A percentile compares a stretch with the other conserved stretches of the same genome.
Evolutionary conservation across 805 yeast genomes (phyloP).

Genomic region (Suhomyces sp.): DNA sequence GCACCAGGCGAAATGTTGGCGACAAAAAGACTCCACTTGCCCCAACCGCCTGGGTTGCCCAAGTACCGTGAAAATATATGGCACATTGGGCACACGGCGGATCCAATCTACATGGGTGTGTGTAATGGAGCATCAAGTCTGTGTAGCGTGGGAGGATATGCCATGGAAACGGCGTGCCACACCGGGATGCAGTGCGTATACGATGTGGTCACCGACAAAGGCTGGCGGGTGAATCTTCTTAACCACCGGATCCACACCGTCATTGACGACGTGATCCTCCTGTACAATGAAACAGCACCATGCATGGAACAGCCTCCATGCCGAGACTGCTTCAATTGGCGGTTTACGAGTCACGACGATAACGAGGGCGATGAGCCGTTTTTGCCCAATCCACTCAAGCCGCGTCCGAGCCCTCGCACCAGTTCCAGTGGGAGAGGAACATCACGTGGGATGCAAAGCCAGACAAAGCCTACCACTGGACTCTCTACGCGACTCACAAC

Average conservation of each 20-base stretch:
- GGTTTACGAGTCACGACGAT: constrained; percentile 55
- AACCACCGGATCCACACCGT: constrained; percentile 91
- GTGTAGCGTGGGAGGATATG: constrained; percentile 91
- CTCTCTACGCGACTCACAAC: neutral
- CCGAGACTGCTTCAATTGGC: constrained; percentile 88
- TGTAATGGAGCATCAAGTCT: constrained; percentile 91
- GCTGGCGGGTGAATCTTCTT: constrained; percentile 85
- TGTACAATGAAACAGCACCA: constrained; percentile 71
- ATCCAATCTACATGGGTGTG: constrained; percentile 94
- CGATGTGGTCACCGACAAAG: constrained; percentile 83
- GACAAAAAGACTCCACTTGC: constrained; percentile 78
- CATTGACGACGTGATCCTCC: constrained; percentile 71
- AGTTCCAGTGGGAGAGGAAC: neutral
- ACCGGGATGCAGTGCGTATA: constrained; percentile 84
- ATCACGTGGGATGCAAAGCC: neutral
- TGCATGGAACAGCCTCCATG: constrained; percentile 81
- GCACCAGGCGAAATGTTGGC: constrained; percentile 92
- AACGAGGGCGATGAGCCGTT: constrained; percentile 35
- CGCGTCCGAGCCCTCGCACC: constrained; percentile 9
- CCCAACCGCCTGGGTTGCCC: constrained; percentile 89
- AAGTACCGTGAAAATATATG: constrained; percentile 75
- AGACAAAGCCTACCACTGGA: neutral
- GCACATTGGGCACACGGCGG: constrained; percentile 97
- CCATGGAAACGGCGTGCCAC: constrained; percentile 95
- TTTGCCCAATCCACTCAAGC: constrained; percentile 37